phyloP scores from a whole-genome alignment of 163 green algal genomes.

The Chlamydomonas reinhardtii region DNA sequence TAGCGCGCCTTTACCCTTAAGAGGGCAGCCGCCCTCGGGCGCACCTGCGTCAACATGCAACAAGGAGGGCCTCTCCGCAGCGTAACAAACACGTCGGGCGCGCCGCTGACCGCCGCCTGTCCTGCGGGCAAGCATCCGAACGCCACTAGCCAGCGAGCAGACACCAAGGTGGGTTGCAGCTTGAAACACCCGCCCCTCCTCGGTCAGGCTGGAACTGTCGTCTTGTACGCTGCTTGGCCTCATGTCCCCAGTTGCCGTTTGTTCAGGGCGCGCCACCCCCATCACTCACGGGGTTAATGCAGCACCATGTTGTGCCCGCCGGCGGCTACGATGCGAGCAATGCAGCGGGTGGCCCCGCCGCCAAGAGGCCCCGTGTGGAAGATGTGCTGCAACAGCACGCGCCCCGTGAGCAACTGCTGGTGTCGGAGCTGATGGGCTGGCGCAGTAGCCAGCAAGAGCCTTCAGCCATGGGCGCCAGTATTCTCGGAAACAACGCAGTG shows the following conservation, averaged over 20 bases:
- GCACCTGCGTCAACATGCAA: not conserved
- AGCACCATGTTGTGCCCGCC: too few relatives aligned
- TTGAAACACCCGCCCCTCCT: too few relatives aligned
- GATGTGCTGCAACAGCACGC: conserved; percentile 29
- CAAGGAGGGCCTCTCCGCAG: not conserved
- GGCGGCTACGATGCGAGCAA: not conserved
- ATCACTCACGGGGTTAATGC: too few relatives aligned
- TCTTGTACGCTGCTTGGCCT: too few relatives aligned
- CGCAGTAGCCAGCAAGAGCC: conserved; percentile 15
- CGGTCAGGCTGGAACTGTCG: too few relatives aligned
- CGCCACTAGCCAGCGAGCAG: too few relatives aligned
- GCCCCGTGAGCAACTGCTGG: not conserved
- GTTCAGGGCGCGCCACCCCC: too few relatives aligned
- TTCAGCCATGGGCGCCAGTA: not conserved
- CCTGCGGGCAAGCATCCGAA: not conserved
- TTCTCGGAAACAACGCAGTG: not conserved
- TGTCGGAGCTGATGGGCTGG: conserved; percentile 43
- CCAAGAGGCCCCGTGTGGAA: conserved; percentile 35
- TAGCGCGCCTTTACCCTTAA: too few relatives aligned
- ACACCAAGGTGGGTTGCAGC: not conserved
- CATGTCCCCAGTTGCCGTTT: too few relatives aligned
- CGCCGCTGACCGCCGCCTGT: not conserved
- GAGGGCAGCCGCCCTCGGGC: too few relatives aligned
- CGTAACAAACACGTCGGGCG: not conserved
- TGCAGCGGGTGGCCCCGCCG: not conserved